A percentile compares a stretch with the other conserved stretches of the same genome.
These are phyloP conservation scores for Lanmaoa pseudosensibilis DNA, from an alignment of 768 basidiomycete species.

Conservation along the genomic window DNA sequence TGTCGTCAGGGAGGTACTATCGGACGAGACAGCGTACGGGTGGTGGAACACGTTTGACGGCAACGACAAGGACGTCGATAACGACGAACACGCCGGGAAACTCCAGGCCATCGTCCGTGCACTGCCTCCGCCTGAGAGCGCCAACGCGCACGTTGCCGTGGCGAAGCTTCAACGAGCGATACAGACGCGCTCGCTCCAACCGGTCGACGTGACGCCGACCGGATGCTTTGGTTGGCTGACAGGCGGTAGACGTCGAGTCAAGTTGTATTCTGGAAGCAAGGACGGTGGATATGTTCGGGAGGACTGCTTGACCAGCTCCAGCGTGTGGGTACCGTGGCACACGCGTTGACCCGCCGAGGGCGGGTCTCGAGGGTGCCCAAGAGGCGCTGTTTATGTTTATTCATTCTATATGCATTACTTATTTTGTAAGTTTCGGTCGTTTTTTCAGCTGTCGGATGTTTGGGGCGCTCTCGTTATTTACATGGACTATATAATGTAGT, in stretches of 20 bases:
- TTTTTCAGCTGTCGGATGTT: not conserved
- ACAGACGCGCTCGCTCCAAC: slow-evolving; percentile 25
- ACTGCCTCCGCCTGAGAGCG: slow-evolving; percentile 11
- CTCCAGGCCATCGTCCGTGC: slow-evolving; percentile 26
- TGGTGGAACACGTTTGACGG: slow-evolving; percentile 23
- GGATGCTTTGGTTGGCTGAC: slow-evolving; percentile 26
- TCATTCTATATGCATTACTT: not conserved
- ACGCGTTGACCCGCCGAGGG: not conserved
- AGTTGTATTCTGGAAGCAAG: not conserved
- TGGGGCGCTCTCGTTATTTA: not conserved
- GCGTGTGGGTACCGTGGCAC: slow-evolving; percentile 20
- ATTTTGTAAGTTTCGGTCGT: not conserved
- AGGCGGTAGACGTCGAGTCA: slow-evolving; percentile 8
- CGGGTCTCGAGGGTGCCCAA: not conserved
- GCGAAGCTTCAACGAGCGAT: slow-evolving; percentile 15
- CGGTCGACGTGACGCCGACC: slow-evolving; percentile 16
- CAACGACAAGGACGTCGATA: not conserved
- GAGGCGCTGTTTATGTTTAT: not conserved
- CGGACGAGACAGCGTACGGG: slow-evolving; percentile 17
- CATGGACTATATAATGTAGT: not conserved
- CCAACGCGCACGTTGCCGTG: slow-evolving; percentile 1
- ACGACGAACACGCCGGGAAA: not conserved
- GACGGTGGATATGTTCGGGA: not conserved
- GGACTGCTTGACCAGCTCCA: slow-evolving; percentile 15
- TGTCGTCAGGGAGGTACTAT: slow-evolving; percentile 22